Conservation (phyloP, 192 early-diverging fungal genomes). For the Anaeromyces robustus region DNA sequence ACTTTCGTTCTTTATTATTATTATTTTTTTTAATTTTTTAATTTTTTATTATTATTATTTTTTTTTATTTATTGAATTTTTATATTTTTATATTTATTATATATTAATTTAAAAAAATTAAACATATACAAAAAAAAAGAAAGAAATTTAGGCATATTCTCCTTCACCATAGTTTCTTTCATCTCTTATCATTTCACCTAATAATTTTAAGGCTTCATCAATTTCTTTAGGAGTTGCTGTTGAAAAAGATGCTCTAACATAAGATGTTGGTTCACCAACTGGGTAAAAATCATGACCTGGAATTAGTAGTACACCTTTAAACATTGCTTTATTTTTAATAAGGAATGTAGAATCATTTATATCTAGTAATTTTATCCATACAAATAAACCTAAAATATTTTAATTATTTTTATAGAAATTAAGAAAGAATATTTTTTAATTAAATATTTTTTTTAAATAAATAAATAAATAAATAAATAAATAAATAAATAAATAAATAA, state of each 20-base stretch:
- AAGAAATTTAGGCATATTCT: neutral
- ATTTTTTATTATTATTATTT: no score
- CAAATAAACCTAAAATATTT: neutral
- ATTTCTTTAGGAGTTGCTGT: neutral
- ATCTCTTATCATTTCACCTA: constrained; percentile 17
- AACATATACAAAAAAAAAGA: no score
- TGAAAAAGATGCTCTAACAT: neutral
- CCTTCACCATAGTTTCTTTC: neutral
- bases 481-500: no score
- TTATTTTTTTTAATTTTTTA: no score
- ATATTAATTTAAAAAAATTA: no score
- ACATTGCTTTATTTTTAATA: neutral
- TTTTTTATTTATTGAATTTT: no score
- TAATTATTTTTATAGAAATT: no score
- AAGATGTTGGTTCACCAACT: neutral
- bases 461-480: no score
- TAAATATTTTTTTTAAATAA: no score
- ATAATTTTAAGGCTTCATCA: neutral
- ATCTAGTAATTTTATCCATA: neutral
- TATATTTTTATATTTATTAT: no score
- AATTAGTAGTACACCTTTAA: neutral
- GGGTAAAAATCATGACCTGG: neutral
- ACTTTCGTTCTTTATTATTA: no score
- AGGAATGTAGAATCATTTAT: neutral
- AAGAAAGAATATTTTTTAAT: no score